phyloP scores from a whole-genome alignment of 2,329 filamentous ascomycete species.

The Myriosclerotinia scirpicola region DNA sequence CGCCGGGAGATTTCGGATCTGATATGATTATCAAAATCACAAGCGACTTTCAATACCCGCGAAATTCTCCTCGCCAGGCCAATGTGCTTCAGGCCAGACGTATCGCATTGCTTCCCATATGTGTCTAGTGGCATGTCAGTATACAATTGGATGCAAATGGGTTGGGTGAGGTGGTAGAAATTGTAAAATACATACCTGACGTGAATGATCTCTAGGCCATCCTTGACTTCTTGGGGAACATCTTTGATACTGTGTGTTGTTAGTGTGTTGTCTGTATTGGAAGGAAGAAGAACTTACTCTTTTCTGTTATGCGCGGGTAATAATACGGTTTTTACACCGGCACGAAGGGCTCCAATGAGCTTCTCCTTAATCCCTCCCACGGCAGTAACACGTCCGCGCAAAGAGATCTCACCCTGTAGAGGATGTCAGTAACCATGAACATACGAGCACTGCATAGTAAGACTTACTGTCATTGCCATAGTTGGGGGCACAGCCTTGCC shows the following conservation, averaged over 20 bases:
- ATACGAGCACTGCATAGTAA: conserved; percentile 13
- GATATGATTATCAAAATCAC: conserved; percentile 46
- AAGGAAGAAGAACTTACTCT: conserved; percentile 50
- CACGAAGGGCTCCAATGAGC: conserved; percentile 87
- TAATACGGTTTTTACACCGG: conserved; percentile 91
- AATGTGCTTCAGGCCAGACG: conserved; percentile 88
- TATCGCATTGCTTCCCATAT: conserved; percentile 91
- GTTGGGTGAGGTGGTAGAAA: background rate
- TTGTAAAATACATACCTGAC: conserved; percentile 65
- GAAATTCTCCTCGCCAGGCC: conserved; percentile 72
- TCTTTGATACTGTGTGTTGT: conserved; percentile 61
- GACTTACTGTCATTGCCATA: conserved; percentile 85
- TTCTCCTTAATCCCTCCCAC: conserved; percentile 99
- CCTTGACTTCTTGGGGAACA: conserved; percentile 83
- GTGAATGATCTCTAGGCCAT: conserved; percentile 83
- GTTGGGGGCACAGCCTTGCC: conserved; percentile 84
- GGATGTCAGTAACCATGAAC: conserved; percentile 29
- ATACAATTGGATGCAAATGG: conserved; percentile 13
- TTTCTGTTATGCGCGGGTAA: conserved; percentile 87
- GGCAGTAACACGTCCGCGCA: conserved; percentile 86
- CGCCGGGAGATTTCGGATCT: conserved; percentile 24
- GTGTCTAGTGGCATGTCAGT: conserved; percentile 54
- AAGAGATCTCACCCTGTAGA: conserved; percentile 61
- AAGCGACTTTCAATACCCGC: conserved; percentile 76
- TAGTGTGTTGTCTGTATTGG: conserved; percentile 23